Evolutionary conservation across 768 basidiomycete species (phyloP), one percentile per base, ranked within the genome.

Genomic region (Trametes gibbosa): DNA sequence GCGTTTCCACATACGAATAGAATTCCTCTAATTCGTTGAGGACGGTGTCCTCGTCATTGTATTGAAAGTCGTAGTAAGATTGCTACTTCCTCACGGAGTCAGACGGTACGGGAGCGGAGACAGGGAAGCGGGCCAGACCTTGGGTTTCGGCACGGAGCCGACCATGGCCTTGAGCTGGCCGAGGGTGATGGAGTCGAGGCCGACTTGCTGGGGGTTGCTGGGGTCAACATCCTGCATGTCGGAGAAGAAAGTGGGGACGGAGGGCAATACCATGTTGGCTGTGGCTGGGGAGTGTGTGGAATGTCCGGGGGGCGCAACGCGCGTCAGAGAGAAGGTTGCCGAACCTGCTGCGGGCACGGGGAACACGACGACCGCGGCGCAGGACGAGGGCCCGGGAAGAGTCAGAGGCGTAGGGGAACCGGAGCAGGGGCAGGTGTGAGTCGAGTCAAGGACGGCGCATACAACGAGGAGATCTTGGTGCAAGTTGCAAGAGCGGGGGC

Each of bases 21-120:
- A 98, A 98, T 74, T 99, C 97, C 58, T 98, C 92, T 39, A 99
- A 87, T 72, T 99, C 97, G 67, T 90, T 89, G 82, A 96, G 87
- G 19, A 98, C 86, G 5, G 92, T 95, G 73, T 97, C 93, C 69
- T 96, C 95, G 72, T 98, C 95, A 65, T 96, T 92, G 71, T 98
- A 98, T 61, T 89, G 85, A 74, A 90, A 97, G 77, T 95, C 92
- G 73, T 90, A 97, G 66, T 82, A 84, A 9, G 85, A 86, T 85
- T 90, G 89, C 91, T 93, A 74, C 66, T 66, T 63, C 50, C 66
- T 58, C 51, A 25, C 46, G 56, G 74, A 62, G 70, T 59, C 56
- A 60, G 37, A 50, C 53, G 52, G 25, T 47, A 49, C 39, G 61
- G 46, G 34, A 45, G 29, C 13, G 58, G 29, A 43, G 27, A 50